These are phyloP conservation scores for Salicornia ramosissima DNA, from an alignment of 148 eudicot species.

Conservation along the genomic window DNA sequence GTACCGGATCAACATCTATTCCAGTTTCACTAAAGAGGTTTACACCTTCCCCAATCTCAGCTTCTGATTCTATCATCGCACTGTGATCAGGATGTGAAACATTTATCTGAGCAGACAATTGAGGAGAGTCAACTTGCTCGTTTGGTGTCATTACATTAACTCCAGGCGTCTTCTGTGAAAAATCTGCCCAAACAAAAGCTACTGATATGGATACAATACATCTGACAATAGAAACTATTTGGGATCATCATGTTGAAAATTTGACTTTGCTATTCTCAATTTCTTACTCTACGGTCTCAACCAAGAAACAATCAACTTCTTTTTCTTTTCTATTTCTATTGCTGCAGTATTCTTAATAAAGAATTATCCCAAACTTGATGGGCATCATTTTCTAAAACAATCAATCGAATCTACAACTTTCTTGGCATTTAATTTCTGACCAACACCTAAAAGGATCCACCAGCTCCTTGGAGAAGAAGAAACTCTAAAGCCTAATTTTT, in stretches of 20 bases:
- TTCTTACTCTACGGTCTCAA: neutral
- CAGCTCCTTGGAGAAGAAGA: neutral
- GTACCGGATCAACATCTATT: constrained; percentile 50
- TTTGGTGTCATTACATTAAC: constrained; percentile 38
- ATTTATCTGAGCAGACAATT: constrained; percentile 34
- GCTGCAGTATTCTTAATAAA: neutral
- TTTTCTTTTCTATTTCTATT: neutral
- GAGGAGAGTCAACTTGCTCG: constrained; percentile 44
- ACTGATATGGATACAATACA: neutral
- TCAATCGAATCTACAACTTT: neutral
- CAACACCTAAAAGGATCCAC: neutral
- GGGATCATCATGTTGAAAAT: too few relatives aligned
- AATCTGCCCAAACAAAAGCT: constrained; percentile 29
- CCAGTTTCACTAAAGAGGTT: constrained; percentile 34
- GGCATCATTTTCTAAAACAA: neutral
- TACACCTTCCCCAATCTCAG: constrained; percentile 32
- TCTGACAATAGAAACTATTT: neutral
- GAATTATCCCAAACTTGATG: neutral
- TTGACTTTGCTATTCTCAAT: neutral
- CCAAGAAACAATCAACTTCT: neutral
- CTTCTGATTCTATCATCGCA: constrained; percentile 35
- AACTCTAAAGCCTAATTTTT: neutral
- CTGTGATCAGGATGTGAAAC: constrained; percentile 34
- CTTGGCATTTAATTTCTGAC: neutral
- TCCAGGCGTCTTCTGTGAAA: constrained; percentile 29